Percentiles rank a stretch among this genome's conserved stretches.
Conservation (phyloP, 2,329 filamentous ascomycete species). For the Tolypocladium pustulatum region DNA sequence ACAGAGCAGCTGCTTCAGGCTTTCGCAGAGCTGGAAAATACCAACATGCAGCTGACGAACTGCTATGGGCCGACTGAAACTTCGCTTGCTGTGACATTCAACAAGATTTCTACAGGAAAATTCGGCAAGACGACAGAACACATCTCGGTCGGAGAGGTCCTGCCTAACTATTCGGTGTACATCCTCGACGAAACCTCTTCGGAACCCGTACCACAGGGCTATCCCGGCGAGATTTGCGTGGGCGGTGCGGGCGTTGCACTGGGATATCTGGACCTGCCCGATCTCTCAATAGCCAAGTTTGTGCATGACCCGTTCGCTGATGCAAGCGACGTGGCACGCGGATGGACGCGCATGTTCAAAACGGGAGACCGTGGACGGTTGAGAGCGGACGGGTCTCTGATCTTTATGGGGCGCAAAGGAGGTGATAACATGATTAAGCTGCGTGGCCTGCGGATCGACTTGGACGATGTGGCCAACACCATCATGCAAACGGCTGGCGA, state of each 20-base stretch:
- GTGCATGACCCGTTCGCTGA: conserved; percentile 1
- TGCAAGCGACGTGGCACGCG: conserved; percentile 4
- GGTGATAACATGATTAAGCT: conserved; percentile 37
- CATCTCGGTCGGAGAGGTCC: conserved; percentile 6
- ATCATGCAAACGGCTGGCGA: conserved; percentile 11
- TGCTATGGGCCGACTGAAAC: conserved; percentile 21
- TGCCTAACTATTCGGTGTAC: conserved; percentile 26
- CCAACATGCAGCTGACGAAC: conserved; percentile 7
- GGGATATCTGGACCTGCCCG: conserved; percentile 26
- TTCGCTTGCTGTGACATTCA: conserved; percentile 4
- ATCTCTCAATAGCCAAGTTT: background rate
- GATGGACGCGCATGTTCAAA: conserved; percentile 21
- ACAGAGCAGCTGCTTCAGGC: conserved; percentile 1
- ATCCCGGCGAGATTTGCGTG: conserved; percentile 12
- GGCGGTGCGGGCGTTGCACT: conserved; percentile 27
- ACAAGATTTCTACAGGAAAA: background rate
- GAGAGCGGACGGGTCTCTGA: conserved; percentile 19
- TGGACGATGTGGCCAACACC: conserved; percentile 25
- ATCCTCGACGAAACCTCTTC: conserved; percentile 24
- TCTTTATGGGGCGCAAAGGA: conserved; percentile 24
- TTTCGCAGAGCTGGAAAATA: background rate
- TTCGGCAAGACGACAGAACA: background rate
- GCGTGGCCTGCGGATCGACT: conserved; percentile 32
- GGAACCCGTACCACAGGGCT: conserved; percentile 5
- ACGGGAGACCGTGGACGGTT: conserved; percentile 30